These are phyloP conservation scores for Zoysia japonica DNA, from an alignment of 176 grass and related monocot species.

Conservation along the genomic window DNA sequence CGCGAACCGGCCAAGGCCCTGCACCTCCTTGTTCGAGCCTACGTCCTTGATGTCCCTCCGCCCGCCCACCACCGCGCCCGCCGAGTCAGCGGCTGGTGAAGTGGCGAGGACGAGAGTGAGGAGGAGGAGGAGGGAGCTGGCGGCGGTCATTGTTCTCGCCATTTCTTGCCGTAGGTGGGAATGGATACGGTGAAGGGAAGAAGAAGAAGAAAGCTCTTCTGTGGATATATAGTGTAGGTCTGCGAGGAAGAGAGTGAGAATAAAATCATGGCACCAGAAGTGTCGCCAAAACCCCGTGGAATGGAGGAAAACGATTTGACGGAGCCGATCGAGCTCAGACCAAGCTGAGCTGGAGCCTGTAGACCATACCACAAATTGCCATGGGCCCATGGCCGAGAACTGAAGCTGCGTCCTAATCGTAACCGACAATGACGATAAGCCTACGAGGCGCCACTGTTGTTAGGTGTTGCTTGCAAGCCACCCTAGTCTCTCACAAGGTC, in stretches of 20 bases:
- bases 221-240: background rate
- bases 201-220: background rate
- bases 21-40: slow-evolving; percentile 45
- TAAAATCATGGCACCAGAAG: background rate
- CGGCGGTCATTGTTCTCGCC: background rate
- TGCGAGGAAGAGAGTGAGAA: background rate
- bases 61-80: slow-evolving; percentile 8
- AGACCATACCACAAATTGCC: background rate
- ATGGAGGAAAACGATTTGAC: background rate
- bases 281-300: background rate
- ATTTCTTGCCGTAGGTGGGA: background rate
- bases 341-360: background rate
- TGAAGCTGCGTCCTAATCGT: background rate
- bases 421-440: slow-evolving; percentile 23
- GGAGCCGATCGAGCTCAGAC: background rate
- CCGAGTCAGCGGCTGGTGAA: background rate
- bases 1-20: slow-evolving; percentile 53
- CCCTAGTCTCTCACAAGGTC: background rate
- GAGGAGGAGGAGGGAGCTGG: slow-evolving; percentile 16
- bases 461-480: slow-evolving; percentile 39
- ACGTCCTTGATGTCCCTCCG: slow-evolving; percentile 48
- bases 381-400: too few species aligned
- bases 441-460: background rate
- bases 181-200: background rate
- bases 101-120: background rate